Conservation (phyloP, 1,139 yeast species). For the Pichia sp. region DNA sequence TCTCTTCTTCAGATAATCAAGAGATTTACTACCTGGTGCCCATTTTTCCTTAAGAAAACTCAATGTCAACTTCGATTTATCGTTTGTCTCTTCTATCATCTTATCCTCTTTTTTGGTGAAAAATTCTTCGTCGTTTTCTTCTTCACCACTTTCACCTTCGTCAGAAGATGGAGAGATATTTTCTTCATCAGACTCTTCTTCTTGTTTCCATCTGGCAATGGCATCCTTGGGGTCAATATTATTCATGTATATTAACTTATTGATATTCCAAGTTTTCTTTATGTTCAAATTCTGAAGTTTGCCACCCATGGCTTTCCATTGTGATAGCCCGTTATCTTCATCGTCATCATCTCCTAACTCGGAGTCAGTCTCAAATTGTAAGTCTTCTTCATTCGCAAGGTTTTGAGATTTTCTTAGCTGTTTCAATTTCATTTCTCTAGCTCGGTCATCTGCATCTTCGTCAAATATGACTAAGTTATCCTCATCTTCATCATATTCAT, state of each 20-base stretch:
- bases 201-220: constrained; percentile 67
- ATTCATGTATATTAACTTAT: constrained; percentile 73
- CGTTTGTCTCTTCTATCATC: constrained; percentile 23
- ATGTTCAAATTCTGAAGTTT: constrained; percentile 38
- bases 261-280: constrained; percentile 67
- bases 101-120: constrained; percentile 48
- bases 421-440: constrained; percentile 37
- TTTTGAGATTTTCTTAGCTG: constrained; percentile 42
- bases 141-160: constrained; percentile 49
- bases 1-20: constrained; percentile 49
- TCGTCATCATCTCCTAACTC: constrained; percentile 34
- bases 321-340: constrained; percentile 16
- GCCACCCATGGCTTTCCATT: constrained; percentile 35
- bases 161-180: constrained; percentile 33
- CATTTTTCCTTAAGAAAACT: constrained; percentile 55
- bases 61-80: constrained; percentile 32
- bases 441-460: constrained; percentile 27
- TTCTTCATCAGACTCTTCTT: constrained; percentile 33
- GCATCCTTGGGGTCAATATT: constrained; percentile 74
- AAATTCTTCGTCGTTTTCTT: constrained; percentile 59
- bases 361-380: constrained; percentile 42
- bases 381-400: constrained; percentile 30
- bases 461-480: constrained; percentile 33
- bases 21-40: constrained; percentile 36
- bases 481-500: constrained; percentile 36